A percentile compares a stretch with the other conserved stretches of the same genome.
phyloP scores from a whole-genome alignment of 176 grass and related monocot genomes.

The Oropetium thomaeum region DNA sequence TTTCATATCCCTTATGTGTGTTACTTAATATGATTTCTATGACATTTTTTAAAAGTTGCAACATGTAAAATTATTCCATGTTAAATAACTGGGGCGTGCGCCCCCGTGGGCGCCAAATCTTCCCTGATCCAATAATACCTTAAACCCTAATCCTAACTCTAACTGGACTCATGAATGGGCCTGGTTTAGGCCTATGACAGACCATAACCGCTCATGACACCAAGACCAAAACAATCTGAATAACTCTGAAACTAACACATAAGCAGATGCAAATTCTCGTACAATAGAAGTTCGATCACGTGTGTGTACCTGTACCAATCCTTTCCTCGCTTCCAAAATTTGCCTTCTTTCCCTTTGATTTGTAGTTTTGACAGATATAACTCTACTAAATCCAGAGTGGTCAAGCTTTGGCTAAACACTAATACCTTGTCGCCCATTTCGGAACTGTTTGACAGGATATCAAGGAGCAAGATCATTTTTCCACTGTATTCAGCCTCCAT shows the following conservation, averaged over 20 bases:
- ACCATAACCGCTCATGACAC: too few species aligned
- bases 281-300: slow-evolving; percentile 17
- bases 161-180: too few species aligned
- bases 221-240: neutral
- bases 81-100: too few species aligned
- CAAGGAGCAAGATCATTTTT: slow-evolving; percentile 95
- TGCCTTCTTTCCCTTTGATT: slow-evolving; percentile 66
- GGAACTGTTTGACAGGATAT: slow-evolving; percentile 76
- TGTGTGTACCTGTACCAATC: slow-evolving; percentile 95
- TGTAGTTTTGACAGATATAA: slow-evolving; percentile 81
- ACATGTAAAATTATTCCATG: too few species aligned
- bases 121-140: too few species aligned
- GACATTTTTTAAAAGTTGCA: too few species aligned
- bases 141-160: too few species aligned
- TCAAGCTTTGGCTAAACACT: slow-evolving; percentile 93
- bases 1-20: too few species aligned
- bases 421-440: slow-evolving; percentile 82
- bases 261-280: slow-evolving; percentile 1
- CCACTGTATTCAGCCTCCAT: slow-evolving; percentile 81
- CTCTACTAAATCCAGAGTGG: slow-evolving; percentile 89
- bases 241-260: neutral
- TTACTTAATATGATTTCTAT: too few species aligned
- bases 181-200: too few species aligned
- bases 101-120: too few species aligned
- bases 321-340: slow-evolving; percentile 92